Percentiles rank a stretch among this genome's conserved stretches.
Evolutionary conservation across 1,284 basidiomycete species (phyloP).

Genomic region (Ustilago nuda): DNA sequence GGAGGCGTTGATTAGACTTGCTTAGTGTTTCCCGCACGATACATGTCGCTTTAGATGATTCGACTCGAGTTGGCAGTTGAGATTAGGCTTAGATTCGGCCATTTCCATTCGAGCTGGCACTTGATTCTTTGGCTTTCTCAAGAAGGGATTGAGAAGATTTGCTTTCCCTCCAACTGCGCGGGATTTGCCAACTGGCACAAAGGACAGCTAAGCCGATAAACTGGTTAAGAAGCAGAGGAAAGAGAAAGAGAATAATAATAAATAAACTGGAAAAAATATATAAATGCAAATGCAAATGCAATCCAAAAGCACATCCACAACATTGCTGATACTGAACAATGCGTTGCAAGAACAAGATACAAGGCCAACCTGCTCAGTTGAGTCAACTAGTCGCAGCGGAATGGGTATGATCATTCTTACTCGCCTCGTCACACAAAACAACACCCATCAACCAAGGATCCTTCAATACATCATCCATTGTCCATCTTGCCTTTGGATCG

Average conservation of each 20-base stretch:
- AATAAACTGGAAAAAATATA: no score
- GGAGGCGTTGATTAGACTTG: constrained; percentile 71
- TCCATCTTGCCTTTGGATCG: constrained; percentile 82
- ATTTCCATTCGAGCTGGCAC: constrained; percentile 1
- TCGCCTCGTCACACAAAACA: constrained; percentile 40
- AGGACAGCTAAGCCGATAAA: no score
- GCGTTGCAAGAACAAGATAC: no score
- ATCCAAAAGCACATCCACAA: no score
- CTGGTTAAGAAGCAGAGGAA: no score
- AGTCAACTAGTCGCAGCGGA: constrained; percentile 21
- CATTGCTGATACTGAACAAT: no score
- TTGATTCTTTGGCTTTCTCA: no score
- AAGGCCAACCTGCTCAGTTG: not conserved
- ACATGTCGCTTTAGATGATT: not conserved
- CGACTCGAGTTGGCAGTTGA: not conserved
- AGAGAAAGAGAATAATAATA: no score
- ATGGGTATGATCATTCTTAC: constrained; percentile 50
- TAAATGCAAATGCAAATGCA: not conserved
- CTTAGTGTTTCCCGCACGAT: constrained; percentile 39
- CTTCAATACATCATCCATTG: constrained; percentile 85
- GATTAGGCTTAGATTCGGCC: constrained; percentile 4
- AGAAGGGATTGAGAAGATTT: no score
- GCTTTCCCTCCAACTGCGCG: no score
- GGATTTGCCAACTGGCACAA: no score
- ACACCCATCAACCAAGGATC: constrained; percentile 79